Evolutionary conservation across 768 basidiomycete species (phyloP), one percentile per base, ranked within the genome.

Genomic region (Trametes sanguinea): DNA sequence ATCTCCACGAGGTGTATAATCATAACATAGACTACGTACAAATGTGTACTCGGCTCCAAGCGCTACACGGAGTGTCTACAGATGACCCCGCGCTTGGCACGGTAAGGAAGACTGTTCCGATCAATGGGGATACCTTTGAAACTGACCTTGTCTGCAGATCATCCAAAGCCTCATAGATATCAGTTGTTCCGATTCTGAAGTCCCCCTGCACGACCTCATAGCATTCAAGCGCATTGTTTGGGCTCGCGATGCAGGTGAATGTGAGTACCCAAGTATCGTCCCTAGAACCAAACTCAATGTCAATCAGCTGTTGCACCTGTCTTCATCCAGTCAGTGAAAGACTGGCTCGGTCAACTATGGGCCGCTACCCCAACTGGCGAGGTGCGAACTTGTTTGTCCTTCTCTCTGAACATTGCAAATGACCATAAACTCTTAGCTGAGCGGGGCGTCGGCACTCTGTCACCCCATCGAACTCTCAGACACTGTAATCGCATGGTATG

Each of bases 171-270:
- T 87, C 37, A 71, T 84, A 40, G 68, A 74, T 27, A 56, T 77
- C 9, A 76, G 79, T 30, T 76, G 76, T 39, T 68, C 74, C 9
- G 71, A 75, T 42, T 69, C 71, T 6, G 54, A 64, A 13, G 67
- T 70, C 44, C 69, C 83, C 4, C 68, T 89, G 9, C 62, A 73
- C 27, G 81, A 80, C 57, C 71, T 88, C 39, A 73, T 81, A 11
- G 69, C 78, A 0, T 85, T 86, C 67, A 84, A 84, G 63, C 86
- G 86, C 63, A 71, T 85, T n/a, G 43, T 80, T 33, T 89, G 87
- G 88, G 62, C 74, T 8, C 61, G 71, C 17, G 76, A 80, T 32
- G 75, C 74, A 5, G 71, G 65, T 33, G 67, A 72, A 64, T 68
- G 88, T 88, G 64, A 62, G 79, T 22, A 22, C 22, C 22, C 22